phyloP scores from a whole-genome alignment of 768 basidiomycete genomes.

The Termitomyces sp. region DNA sequence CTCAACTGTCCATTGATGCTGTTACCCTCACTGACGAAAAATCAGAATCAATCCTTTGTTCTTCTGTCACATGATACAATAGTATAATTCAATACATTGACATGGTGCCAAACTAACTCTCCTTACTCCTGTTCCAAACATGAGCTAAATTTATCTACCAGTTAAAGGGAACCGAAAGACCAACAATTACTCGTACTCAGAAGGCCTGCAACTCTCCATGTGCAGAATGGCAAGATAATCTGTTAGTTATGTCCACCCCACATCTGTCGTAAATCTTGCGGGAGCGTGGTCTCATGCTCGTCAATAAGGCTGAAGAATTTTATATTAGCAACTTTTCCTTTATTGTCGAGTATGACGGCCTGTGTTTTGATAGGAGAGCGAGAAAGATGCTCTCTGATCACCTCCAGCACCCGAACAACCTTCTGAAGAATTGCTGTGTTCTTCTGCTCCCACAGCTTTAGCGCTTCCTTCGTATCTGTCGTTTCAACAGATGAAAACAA shows the following conservation, averaged over 20 bases:
- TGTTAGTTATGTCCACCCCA: background rate
- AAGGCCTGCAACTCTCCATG: background rate
- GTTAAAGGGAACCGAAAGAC: background rate
- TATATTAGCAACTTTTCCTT: background rate
- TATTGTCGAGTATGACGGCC: constrained; percentile 5
- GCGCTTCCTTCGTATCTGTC: constrained; percentile 2
- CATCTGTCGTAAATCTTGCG: constrained; percentile 9
- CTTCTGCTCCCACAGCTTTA: constrained; percentile 12
- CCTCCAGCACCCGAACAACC: constrained; percentile 12
- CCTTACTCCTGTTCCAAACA: background rate
- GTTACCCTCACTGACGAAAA: background rate
- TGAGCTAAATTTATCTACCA: background rate
- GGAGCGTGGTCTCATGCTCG: constrained; percentile 7
- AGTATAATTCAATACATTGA: background rate
- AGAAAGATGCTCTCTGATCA: constrained; percentile 13
- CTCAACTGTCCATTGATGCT: background rate
- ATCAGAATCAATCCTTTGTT: background rate
- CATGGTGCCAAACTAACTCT: background rate
- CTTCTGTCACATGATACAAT: background rate
- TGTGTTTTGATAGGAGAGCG: constrained; percentile 12
- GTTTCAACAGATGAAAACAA: constrained; percentile 10
- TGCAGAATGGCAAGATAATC: background rate
- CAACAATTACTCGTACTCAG: background rate
- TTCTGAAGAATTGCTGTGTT: constrained; percentile 12
- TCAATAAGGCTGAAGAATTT: constrained; percentile 12